These are phyloP conservation scores for Alloteropsis semialata DNA, from an alignment of 176 grass and related monocot species.

Conservation along the genomic window DNA sequence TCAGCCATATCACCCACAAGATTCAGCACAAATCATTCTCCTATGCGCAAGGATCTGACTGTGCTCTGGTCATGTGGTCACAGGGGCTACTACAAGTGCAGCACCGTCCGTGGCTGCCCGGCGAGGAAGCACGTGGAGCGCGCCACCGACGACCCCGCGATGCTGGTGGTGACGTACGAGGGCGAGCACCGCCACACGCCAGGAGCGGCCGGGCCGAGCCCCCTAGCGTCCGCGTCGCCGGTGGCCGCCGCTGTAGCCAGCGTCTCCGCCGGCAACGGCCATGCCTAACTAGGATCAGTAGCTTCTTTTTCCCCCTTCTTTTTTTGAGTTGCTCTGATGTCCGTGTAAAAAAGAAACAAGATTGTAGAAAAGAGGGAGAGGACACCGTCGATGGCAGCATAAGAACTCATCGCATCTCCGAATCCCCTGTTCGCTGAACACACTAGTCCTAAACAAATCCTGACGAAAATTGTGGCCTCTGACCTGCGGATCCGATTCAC, in stretches of 20 bases:
- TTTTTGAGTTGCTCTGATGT: slow-evolving; percentile 2
- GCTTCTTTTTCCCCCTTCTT: not conserved
- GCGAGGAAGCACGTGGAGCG: slow-evolving; percentile 96
- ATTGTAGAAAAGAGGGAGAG: slow-evolving; percentile 37
- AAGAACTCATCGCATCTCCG: not conserved
- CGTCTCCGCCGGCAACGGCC: slow-evolving; percentile 36
- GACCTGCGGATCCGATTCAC: not conserved
- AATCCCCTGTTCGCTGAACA: too few relatives aligned
- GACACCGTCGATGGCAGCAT: not conserved
- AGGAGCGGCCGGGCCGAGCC: not conserved
- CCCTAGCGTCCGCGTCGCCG: not conserved
- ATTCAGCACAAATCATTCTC: not conserved
- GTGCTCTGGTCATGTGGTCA: not conserved
- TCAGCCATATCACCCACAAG: not conserved
- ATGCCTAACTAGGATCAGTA: not conserved
- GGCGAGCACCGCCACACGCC: slow-evolving; percentile 83
- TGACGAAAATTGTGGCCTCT: not conserved
- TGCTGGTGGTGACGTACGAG: slow-evolving; percentile 96
- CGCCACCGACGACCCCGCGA: slow-evolving; percentile 84
- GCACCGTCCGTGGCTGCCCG: slow-evolving; percentile 73
- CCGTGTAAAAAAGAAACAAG: slow-evolving; percentile 46
- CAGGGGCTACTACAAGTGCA: slow-evolving; percentile 99
- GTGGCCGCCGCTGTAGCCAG: not conserved
- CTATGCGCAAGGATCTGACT: not conserved
- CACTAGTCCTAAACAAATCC: not conserved